Evolutionary conservation across 495 filamentous ascomycete species (phyloP), one percentile per base, ranked within the genome.

Genomic region (Friedmanniomyces simplex): DNA sequence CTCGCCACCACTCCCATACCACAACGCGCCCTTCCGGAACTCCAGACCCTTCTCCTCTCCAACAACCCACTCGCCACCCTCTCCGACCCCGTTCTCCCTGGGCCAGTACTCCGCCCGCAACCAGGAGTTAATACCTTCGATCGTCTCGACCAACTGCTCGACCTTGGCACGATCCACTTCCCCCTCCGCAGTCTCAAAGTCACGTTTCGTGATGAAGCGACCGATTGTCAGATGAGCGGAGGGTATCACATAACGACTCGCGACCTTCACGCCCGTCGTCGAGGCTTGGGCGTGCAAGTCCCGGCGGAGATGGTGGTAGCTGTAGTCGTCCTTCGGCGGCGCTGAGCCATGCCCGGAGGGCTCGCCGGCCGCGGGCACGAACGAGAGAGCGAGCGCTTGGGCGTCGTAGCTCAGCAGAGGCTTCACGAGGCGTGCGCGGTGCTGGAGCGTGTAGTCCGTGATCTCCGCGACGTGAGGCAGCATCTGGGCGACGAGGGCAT

Each of bases 221-320:
- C 78, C 90, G 59, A 96, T 77, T 0, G 91, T 96, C 59, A 96
- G 76, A 73, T 98, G 91, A 7, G 88, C 86, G 41, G 85, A 88
- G 2, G 89, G 90, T 10, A 94, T 87, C 1, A 86, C 80, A 70
- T 96, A 98, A 54, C 91, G 77, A 30, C 84, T 85, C 16, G 69
- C 79, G 14, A 95, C 74, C 11, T 70, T 68, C 8, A 88, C 75
- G 0, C 85, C 85, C 1, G 78, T 74, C 1, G 69, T 70, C 45
- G 73, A 68, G 13, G 77, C 76, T n/a, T 80, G 69, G 18, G 75
- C 74, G 66, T 81, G 90, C 14, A 94, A 68, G 69, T 95, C 88
- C 2, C 86, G 75, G 1, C 91, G 82, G 5, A 97, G 81, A 69
- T 96, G 91, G 63, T 96, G 91, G 69, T 95, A 97, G 1, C 86